Evolutionary conservation across 1,284 basidiomycete genomes (phyloP).

Genomic region (Ustilago bromivora): DNA sequence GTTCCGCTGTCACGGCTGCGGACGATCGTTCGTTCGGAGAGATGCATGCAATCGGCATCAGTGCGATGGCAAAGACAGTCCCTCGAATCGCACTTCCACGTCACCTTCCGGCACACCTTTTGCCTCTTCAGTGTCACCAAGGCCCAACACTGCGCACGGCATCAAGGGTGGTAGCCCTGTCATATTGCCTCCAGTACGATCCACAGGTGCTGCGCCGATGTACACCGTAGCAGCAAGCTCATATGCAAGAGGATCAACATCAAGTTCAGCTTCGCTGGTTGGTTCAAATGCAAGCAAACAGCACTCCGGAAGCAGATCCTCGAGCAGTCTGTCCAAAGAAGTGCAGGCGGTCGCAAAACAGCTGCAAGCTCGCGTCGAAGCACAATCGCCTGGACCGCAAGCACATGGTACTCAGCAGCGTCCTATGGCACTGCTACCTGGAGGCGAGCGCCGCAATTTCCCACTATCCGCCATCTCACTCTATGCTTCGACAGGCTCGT

Average conservation of each 20-base stretch:
- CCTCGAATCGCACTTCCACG: slow-evolving; percentile 14
- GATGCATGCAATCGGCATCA: slow-evolving; percentile 64
- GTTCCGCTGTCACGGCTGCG: slow-evolving; percentile 64
- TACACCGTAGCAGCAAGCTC: not conserved
- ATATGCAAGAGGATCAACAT: slow-evolving; percentile 15
- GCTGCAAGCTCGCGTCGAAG: slow-evolving; percentile 46
- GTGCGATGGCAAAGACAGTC: slow-evolving; percentile 44
- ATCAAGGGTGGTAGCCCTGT: slow-evolving; percentile 6
- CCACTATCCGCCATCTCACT: slow-evolving; percentile 45
- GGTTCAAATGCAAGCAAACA: slow-evolving; percentile 5
- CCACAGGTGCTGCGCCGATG: slow-evolving; percentile 1
- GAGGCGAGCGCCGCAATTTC: slow-evolving; percentile 39
- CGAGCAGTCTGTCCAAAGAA: slow-evolving; percentile 39
- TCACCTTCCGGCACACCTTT: slow-evolving; percentile 32
- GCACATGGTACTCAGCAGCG: slow-evolving; percentile 12
- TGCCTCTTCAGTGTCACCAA: slow-evolving; percentile 26
- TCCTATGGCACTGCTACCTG: slow-evolving; percentile 13
- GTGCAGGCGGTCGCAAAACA: slow-evolving; percentile 48
- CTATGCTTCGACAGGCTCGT: slow-evolving; percentile 36
- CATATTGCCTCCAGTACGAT: slow-evolving; percentile 9
- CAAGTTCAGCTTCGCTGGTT: slow-evolving; percentile 6
- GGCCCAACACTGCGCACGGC: slow-evolving; percentile 12
- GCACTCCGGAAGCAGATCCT: slow-evolving; percentile 3
- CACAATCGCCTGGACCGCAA: slow-evolving; percentile 33
- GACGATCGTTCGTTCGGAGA: slow-evolving; percentile 63